These are phyloP conservation scores for Tuctoria greenei DNA, from an alignment of 176 grass and related monocot genomes.

Conservation along the genomic window DNA sequence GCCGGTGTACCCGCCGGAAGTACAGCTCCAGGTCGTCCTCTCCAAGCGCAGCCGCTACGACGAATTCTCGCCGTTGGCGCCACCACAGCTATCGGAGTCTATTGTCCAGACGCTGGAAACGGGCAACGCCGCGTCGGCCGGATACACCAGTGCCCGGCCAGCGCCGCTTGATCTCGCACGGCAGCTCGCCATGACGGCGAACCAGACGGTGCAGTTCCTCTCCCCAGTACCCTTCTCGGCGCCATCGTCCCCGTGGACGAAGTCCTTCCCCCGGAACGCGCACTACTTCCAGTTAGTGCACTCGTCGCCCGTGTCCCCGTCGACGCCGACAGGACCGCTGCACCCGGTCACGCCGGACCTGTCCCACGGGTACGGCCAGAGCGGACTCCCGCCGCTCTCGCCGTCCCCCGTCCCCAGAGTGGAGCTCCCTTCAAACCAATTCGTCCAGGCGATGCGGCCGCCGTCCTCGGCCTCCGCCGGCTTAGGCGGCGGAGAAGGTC, in stretches of 20 bases:
- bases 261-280: constrained; percentile 18
- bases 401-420: constrained; percentile 3
- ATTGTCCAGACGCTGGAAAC: background rate
- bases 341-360: constrained; percentile 29
- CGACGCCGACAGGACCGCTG: constrained; percentile 14
- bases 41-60: constrained; percentile 47
- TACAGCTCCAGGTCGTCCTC: constrained; percentile 49
- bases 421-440: constrained; percentile 84
- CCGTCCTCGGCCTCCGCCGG: background rate
- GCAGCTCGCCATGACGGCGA: constrained; percentile 23
- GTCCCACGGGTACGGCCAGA: constrained; percentile 24
- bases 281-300: constrained; percentile 44
- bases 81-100: background rate
- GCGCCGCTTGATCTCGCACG: constrained; percentile 46
- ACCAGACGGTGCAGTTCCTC: constrained; percentile 14
- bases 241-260: constrained; percentile 39
- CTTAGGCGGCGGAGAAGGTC: background rate
- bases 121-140: background rate
- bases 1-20: constrained; percentile 63
- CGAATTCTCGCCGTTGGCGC: background rate
- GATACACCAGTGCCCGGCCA: constrained; percentile 43
- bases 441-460: constrained; percentile 1
- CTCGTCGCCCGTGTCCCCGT: constrained; percentile 49
- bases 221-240: constrained; percentile 28
- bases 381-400: constrained; percentile 27